Conservation (phyloP, 75 land plant species). For the Pinus taeda region DNA sequence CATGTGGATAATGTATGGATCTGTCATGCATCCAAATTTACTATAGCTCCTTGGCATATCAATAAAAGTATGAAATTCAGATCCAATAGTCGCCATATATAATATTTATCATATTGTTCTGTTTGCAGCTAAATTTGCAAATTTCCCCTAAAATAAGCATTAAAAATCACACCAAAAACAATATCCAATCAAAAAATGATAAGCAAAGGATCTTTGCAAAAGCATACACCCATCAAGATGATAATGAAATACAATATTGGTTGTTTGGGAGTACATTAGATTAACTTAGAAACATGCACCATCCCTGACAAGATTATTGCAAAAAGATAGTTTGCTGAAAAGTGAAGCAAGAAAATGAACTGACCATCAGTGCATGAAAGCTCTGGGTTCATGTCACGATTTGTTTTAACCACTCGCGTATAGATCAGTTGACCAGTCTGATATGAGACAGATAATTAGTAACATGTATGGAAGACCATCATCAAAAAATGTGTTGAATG, state of each 20-base stretch:
- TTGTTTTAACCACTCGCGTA: slow-evolving; percentile 87
- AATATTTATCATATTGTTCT: too few species aligned
- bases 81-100: too few species aligned
- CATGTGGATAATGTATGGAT: too few species aligned
- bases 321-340: neutral
- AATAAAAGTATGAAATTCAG: too few species aligned
- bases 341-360: slow-evolving; percentile 5
- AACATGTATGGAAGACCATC: neutral
- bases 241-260: neutral
- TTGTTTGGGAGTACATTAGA: neutral
- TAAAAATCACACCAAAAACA: too few species aligned
- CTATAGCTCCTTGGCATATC: too few species aligned
- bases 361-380: slow-evolving; percentile 83
- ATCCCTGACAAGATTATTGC: neutral
- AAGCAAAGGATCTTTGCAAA: neutral
- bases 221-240: neutral
- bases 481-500: neutral
- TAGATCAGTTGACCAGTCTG: slow-evolving; percentile 81
- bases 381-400: slow-evolving; percentile 88
- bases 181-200: too few species aligned
- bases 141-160: too few species aligned
- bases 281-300: neutral
- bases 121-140: too few species aligned
- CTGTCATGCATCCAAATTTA: too few species aligned
- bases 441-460: neutral